Percentiles rank a stretch among this genome's conserved stretches.
These are phyloP conservation scores for Aotearoamyces nothofagi DNA, from an alignment of 2,329 filamentous ascomycete species.

Conservation along the genomic window DNA sequence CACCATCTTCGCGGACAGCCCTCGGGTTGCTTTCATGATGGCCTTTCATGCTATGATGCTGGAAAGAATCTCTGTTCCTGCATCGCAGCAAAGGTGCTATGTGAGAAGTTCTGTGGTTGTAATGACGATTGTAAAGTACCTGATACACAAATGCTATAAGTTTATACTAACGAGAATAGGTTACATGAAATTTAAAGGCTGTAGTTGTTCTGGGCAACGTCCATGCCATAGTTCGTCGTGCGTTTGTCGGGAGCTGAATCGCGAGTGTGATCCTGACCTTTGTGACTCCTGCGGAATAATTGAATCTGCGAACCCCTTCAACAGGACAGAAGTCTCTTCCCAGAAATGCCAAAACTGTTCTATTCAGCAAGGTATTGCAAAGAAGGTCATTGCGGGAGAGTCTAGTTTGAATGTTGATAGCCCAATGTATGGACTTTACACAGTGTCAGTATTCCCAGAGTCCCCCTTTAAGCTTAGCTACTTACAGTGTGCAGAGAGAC, in stretches of 20 bases:
- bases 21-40: constrained; percentile 38
- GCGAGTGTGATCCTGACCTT: constrained; percentile 68
- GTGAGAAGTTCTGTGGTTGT: constrained; percentile 58
- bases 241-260: constrained; percentile 55
- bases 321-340: constrained; percentile 40
- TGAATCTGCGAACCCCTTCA: constrained; percentile 54
- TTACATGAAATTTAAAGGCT: constrained; percentile 50
- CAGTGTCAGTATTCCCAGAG: no score
- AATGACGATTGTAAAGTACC: constrained; percentile 31
- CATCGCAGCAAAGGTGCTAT: constrained; percentile 43
- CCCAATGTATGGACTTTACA: no score
- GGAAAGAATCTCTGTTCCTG: constrained; percentile 42
- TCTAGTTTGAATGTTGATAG: no score
- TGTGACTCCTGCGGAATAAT: constrained; percentile 56
- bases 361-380: constrained; percentile 52
- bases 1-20: constrained; percentile 25
- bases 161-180: no score
- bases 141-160: background rate
- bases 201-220: constrained; percentile 45
- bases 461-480: no score
- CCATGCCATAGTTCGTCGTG: constrained; percentile 46
- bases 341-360: constrained; percentile 61
- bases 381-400: constrained; percentile 57
- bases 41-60: constrained; percentile 35
- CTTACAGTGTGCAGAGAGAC: constrained; percentile 10